Conservation (phyloP, 495 filamentous ascomycete genomes). For the Penicillium bialowiezense region DNA sequence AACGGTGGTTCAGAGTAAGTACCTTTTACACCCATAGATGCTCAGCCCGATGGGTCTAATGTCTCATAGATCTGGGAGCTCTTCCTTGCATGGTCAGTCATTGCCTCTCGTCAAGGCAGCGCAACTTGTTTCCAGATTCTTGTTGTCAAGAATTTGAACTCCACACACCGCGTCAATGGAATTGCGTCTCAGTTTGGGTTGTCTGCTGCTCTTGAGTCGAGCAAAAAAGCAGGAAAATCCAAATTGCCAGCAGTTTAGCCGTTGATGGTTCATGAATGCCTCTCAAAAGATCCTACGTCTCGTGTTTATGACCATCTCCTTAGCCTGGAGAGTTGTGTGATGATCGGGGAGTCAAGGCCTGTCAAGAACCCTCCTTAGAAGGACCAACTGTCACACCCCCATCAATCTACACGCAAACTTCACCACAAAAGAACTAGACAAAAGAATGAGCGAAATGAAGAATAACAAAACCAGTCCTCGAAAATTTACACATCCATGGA, state of each 20-base stretch:
- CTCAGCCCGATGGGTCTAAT: background rate
- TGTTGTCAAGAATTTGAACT: conserved; percentile 31
- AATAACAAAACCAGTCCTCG: no score
- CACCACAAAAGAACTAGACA: no score
- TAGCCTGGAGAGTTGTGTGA: no score
- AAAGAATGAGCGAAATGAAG: no score
- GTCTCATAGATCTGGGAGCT: conserved; percentile 28
- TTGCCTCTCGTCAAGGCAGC: conserved; percentile 27
- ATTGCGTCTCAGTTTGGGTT: conserved; percentile 24
- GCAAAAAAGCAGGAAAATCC: conserved; percentile 22
- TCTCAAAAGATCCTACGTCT: no score
- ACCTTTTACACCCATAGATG: background rate
- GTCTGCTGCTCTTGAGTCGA: conserved; percentile 19
- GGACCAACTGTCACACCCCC: no score
- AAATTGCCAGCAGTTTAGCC: background rate
- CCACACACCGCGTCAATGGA: conserved; percentile 26
- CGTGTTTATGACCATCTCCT: no score
- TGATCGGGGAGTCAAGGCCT: no score
- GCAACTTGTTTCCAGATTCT: conserved; percentile 33
- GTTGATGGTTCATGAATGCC: background rate
- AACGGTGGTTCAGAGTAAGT: conserved; percentile 52
- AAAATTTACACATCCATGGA: no score
- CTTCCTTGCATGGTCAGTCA: conserved; percentile 32
- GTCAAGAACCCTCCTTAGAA: no score
- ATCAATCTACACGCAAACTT: no score